These are phyloP conservation scores for Clarireedia hainanense DNA, from an alignment of 2,329 filamentous ascomycete species.

Conservation along the genomic window DNA sequence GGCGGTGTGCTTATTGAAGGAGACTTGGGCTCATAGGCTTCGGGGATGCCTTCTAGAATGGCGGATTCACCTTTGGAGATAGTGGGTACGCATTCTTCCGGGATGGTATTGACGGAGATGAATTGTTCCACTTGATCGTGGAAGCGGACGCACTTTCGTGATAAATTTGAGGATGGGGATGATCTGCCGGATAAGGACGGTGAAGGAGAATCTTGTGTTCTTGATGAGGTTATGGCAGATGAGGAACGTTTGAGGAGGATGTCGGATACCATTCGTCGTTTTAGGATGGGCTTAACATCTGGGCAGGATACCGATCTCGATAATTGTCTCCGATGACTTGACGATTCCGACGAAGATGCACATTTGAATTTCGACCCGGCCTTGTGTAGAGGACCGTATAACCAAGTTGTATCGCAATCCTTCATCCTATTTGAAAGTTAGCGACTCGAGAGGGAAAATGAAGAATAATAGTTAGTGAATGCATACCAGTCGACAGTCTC, in stretches of 20 bases:
- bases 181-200: slow-evolving; percentile 4
- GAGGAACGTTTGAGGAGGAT: slow-evolving; percentile 86
- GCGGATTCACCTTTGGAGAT: not conserved
- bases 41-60: not conserved
- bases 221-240: slow-evolving; percentile 43
- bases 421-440: slow-evolving; percentile 63
- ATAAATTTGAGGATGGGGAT: not conserved
- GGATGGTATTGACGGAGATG: not conserved
- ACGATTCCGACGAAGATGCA: slow-evolving; percentile 35
- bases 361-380: not conserved
- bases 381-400: slow-evolving; percentile 86
- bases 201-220: not conserved
- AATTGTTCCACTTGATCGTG: slow-evolving; percentile 9
- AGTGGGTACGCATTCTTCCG: not conserved
- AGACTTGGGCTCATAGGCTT: not conserved
- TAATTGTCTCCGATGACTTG: slow-evolving; percentile 32
- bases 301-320: not conserved
- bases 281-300: slow-evolving; percentile 69
- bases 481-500: slow-evolving; percentile 89
- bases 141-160: slow-evolving; percentile 8
- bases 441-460: slow-evolving; percentile 1
- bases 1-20: not conserved
- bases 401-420: slow-evolving; percentile 94
- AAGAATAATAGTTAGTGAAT: not conserved
- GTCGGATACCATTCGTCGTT: slow-evolving; percentile 94